Percentiles rank a stretch among this genome's conserved stretches.
phyloP scores from a whole-genome alignment of 2,329 filamentous ascomycete genomes.

The Sporothrix protearum region DNA sequence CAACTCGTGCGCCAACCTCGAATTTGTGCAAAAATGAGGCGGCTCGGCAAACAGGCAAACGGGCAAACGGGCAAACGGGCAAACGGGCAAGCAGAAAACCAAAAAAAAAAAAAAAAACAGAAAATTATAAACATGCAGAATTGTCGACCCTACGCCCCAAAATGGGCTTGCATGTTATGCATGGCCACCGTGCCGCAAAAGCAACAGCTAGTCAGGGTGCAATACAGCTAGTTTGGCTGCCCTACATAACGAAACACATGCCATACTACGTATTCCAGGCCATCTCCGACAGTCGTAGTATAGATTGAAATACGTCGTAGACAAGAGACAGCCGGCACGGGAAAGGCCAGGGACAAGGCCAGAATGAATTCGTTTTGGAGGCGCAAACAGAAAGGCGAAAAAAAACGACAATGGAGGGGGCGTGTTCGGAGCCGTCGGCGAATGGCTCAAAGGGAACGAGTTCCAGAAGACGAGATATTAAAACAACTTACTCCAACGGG shows the following conservation, averaged over 20 bases:
- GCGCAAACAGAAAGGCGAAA: background rate
- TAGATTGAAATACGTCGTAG: background rate
- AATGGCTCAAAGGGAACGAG: background rate
- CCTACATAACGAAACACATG: background rate
- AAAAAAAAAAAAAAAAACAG: no score
- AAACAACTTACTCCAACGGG: background rate
- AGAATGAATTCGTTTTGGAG: background rate
- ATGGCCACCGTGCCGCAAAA: background rate
- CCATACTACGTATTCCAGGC: background rate
- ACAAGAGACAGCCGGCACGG: background rate
- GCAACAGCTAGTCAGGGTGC: background rate
- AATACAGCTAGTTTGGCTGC: no score
- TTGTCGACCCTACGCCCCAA: conserved; percentile 2
- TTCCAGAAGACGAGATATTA: background rate
- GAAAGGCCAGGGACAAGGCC: background rate
- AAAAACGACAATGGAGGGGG: background rate
- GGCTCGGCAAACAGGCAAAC: background rate
- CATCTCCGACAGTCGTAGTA: background rate
- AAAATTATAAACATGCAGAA: background rate
- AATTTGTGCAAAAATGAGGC: background rate
- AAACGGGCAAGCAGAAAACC: no score
- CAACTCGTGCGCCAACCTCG: background rate
- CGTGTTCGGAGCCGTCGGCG: conserved; percentile 9
- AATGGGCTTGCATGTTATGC: background rate
- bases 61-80: no score